Evolutionary conservation across 176 grass and related monocot genomes (phyloP).

Genomic region (Rhipidocladum racemiflorum): DNA sequence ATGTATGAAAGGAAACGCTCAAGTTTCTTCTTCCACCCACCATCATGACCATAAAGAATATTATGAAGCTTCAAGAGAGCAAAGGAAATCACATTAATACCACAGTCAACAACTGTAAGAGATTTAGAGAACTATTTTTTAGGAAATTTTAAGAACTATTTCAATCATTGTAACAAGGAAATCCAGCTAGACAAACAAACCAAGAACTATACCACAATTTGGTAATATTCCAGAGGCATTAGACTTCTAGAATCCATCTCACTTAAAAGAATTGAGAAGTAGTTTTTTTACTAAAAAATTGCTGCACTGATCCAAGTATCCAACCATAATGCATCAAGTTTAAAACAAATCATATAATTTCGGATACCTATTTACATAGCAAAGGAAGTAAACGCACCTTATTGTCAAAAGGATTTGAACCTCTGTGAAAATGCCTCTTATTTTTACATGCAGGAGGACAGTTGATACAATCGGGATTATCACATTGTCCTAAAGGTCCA

Average conservation of each 20-base stretch:
- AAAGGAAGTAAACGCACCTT: conserved; percentile 43
- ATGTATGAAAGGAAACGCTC: conserved; percentile 47
- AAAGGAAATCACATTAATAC: conserved; percentile 27
- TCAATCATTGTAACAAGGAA: neutral
- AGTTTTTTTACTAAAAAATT: neutral
- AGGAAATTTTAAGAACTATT: too few species aligned
- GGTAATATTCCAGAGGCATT: neutral
- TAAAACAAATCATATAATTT: neutral
- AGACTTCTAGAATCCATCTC: neutral
- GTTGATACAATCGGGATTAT: conserved; percentile 81
- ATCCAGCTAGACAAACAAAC: conserved; percentile 28
- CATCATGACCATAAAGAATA: conserved; percentile 50
- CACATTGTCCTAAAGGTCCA: conserved; percentile 82
- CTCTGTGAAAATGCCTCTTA: conserved; percentile 49
- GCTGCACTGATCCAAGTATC: neutral
- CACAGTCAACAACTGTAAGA: neutral
- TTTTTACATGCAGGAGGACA: conserved; percentile 86
- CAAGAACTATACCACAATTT: neutral
- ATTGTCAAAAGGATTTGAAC: conserved; percentile 52
- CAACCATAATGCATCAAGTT: neutral
- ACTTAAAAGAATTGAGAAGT: neutral
- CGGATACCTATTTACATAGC: neutral
- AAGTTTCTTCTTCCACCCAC: conserved; percentile 77
- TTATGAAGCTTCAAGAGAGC: conserved; percentile 57
- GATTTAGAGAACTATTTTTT: neutral